Conservation (phyloP, 2,329 filamentous ascomycete species). For the Xylaria arbuscula region DNA sequence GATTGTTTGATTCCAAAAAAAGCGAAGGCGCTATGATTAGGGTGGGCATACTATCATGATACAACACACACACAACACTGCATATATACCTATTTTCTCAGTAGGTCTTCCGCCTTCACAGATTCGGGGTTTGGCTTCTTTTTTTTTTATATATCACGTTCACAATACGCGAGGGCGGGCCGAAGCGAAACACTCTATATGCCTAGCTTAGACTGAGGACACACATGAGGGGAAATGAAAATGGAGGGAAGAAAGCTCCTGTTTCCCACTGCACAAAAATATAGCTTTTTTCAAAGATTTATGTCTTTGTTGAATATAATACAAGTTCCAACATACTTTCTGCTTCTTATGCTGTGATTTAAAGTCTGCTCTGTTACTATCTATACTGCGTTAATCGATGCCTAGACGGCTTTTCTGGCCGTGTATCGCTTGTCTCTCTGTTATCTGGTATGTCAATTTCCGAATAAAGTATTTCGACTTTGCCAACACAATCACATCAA, state of each 20-base stretch:
- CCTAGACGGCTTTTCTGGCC: too few relatives aligned
- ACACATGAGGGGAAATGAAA: constrained; percentile 1
- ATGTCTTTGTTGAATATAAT: constrained; percentile 8
- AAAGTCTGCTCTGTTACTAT: too few relatives aligned
- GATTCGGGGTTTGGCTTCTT: background rate
- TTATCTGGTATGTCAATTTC: too few relatives aligned
- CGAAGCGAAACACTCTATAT: constrained; percentile 43
- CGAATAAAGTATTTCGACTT: too few relatives aligned
- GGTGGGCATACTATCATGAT: constrained; percentile 28
- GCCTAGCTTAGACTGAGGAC: constrained; percentile 32
- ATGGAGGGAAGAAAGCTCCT: background rate
- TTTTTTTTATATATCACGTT: constrained; percentile 12
- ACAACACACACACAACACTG: constrained; percentile 23
- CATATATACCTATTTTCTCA: constrained; percentile 39
- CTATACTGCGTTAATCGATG: too few relatives aligned
- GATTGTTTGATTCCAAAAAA: constrained; percentile 46
- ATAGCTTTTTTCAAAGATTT: background rate
- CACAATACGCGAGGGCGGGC: constrained; percentile 36
- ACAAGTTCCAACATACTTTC: background rate
- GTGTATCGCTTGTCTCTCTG: too few relatives aligned
- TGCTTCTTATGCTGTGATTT: background rate
- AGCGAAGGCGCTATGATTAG: constrained; percentile 36
- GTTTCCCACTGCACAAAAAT: background rate
- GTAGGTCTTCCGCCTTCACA: constrained; percentile 40
- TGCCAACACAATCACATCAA: too few relatives aligned